These are phyloP conservation scores for Cardamine occulta DNA, from an alignment of 345 rosid species.

Conservation along the genomic window DNA sequence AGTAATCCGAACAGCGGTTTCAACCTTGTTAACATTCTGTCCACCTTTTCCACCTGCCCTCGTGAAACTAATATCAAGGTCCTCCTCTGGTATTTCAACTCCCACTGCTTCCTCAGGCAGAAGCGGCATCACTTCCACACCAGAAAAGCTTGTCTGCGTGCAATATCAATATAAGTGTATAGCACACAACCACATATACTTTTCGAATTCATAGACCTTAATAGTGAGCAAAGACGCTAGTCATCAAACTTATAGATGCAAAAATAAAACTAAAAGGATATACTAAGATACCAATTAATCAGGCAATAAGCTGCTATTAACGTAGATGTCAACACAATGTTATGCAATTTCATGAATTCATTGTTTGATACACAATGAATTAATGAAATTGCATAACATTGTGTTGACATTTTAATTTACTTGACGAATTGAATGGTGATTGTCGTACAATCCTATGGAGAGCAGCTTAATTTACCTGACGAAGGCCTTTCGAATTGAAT, in stretches of 20 bases:
- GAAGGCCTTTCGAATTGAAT: constrained; percentile 94
- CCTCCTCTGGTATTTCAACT: constrained; percentile 88
- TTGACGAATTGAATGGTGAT: no score
- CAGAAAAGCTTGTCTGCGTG: constrained; percentile 53
- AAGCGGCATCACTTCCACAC: constrained; percentile 14
- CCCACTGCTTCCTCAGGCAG: constrained; percentile 37
- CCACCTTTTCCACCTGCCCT: constrained; percentile 99
- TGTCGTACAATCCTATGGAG: neutral
- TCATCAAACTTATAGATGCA: neutral
- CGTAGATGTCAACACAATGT: neutral
- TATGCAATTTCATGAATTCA: neutral
- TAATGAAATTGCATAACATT: no score
- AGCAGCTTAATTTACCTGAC: constrained; percentile 63
- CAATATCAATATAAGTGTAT: constrained; percentile 25
- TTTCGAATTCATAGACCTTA: neutral
- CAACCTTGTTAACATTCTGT: constrained; percentile 96
- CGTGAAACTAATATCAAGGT: constrained; percentile 77
- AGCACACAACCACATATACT: constrained; percentile 4
- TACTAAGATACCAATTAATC: neutral
- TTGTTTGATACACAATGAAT: no score
- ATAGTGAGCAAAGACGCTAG: neutral
- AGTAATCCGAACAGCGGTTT: constrained; percentile 88
- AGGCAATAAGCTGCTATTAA: neutral
- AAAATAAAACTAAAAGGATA: neutral
- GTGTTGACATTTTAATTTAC: no score